Base-by-base conservation (phyloP, 2,329 filamentous ascomycete genomes). In the Fragosphaeria purpurea region DNA sequence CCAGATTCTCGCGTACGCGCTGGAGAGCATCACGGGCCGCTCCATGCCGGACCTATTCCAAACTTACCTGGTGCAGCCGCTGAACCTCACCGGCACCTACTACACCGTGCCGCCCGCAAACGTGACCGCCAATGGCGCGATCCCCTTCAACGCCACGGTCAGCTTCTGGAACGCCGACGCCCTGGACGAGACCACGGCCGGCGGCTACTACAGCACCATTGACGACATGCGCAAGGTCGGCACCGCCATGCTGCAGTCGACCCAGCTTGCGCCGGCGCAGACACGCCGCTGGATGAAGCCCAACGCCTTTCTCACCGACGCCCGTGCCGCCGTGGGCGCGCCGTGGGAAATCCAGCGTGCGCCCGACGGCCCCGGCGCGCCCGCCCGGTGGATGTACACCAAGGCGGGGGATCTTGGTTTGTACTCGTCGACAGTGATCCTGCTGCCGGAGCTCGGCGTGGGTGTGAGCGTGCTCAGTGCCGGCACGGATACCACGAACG, bases 261-360 rank as follows among this genome's bases (percentile, higher is more conserved):
- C 64, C 13, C 63, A 74, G 8, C 64, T 74, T 4, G 58, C 66
- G 0, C 58, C 66, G 0, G 56, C 57, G 8, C 53, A 65, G 46
- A 73, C 74, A 1, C 62, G 69, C 4, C 57, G 61, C 22, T 75
- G 72, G 72, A 62, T 75, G 54, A 72, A 73, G 53, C 71, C 67
- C 2, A 65, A 66, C 0, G 64, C 62, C 4, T 60, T 60, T 48
- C 63, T 62, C 1, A 7, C 44, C 13, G 9, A 44, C 43, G n/a
- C 42, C 32, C 13, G 30, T 10, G 61, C 63, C 38, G 63, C 65
- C 31, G 60, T 74, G 35, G 73, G 72, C 10, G 63, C 62, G 9
- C 70, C 71, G 0, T 75, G 71, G 71, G 72, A 75, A 55, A 75
- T 75, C 42, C 59, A 65, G 13, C 66, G 68, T 32, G 55, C 61